phyloP scores from a whole-genome alignment of 768 basidiomycete species.

The Cyathus striatus region DNA sequence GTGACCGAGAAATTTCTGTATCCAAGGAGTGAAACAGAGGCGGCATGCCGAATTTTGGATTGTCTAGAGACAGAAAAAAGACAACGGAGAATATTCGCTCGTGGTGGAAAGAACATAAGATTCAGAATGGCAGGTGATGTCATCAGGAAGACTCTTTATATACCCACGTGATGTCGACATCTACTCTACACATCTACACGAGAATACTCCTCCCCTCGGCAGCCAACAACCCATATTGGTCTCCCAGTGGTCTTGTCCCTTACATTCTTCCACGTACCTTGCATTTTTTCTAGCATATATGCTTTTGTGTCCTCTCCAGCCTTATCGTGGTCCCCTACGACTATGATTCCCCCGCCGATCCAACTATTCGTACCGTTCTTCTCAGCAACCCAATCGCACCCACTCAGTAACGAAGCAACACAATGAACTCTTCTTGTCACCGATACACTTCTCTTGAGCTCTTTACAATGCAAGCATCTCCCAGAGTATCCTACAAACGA shows the following conservation, averaged over 20 bases:
- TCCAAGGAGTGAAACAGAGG: not conserved
- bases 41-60: too few relatives aligned
- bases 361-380: conserved; percentile 5
- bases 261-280: too few relatives aligned
- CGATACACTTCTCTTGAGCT: too few relatives aligned
- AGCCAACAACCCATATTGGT: conserved; percentile 6
- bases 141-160: conserved; percentile 4
- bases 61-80: too few relatives aligned
- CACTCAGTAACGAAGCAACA: conserved; percentile 39
- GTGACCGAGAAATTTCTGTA: conserved; percentile 23
- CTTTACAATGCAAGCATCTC: too few relatives aligned
- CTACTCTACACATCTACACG: not conserved
- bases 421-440: too few relatives aligned
- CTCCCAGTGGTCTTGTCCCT: conserved; percentile 4
- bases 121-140: conserved; percentile 6
- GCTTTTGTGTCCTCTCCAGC: conserved; percentile 6
- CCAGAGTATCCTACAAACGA: too few relatives aligned
- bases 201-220: not conserved
- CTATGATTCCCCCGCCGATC: conserved; percentile 26
- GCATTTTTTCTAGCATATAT: conserved; percentile 8
- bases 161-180: too few relatives aligned
- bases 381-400: conserved; percentile 36
- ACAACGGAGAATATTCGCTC: conserved; percentile 1
- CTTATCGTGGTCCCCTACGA: conserved; percentile 25
- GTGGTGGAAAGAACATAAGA: conserved; percentile 1